phyloP scores from a whole-genome alignment of 345 rosid species.

The Citrus trifoliata region DNA sequence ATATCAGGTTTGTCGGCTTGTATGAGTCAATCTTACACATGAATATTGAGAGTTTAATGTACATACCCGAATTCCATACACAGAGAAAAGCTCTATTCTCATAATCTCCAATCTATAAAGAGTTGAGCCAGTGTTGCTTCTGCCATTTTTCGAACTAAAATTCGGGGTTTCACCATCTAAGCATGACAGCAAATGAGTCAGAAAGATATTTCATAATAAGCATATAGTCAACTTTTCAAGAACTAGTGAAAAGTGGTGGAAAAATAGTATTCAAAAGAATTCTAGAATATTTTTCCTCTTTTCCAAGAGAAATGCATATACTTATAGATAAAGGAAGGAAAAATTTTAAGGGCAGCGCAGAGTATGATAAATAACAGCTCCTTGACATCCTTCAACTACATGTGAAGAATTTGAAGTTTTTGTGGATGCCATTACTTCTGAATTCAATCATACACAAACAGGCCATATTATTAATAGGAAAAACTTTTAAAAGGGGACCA shows the following conservation, averaged over 20 bases:
- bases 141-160: conserved; percentile 40
- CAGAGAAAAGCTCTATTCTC: conserved; percentile 78
- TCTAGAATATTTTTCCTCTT: neutral
- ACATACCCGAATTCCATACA: conserved; percentile 77
- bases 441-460: neutral
- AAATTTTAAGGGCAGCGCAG: neutral
- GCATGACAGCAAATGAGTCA: conserved; percentile 6
- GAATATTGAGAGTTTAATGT: conserved; percentile 20
- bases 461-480: neutral
- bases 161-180: conserved; percentile 56
- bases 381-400: neutral
- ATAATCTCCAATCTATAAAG: conserved; percentile 73
- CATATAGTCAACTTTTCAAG: neutral
- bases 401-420: neutral
- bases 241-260: neutral
- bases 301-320: neutral
- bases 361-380: neutral
- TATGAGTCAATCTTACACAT: no score
- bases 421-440: neutral
- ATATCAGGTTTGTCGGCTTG: no score
- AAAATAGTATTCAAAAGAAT: no score
- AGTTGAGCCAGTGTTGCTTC: conserved; percentile 43
- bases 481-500: neutral
- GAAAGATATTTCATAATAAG: neutral
- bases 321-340: neutral